A percentile compares a stretch with the other conserved stretches of the same genome.
These are phyloP conservation scores for Colletotrichum aenigma DNA, from an alignment of 2,329 filamentous ascomycete genomes.

Conservation along the genomic window DNA sequence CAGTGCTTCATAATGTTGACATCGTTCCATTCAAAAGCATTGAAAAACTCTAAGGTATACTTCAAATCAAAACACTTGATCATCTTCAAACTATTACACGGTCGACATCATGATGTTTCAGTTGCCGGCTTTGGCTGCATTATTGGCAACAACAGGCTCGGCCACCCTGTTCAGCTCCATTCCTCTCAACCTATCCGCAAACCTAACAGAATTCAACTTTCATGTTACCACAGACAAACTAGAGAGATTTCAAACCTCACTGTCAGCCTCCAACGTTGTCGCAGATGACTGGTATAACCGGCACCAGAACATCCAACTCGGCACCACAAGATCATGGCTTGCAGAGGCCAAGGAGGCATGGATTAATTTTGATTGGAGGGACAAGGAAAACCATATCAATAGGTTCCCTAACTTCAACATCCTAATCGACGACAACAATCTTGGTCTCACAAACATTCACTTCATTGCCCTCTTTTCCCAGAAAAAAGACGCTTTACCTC, in stretches of 20 bases:
- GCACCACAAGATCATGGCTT: neutral
- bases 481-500: constrained; percentile 50
- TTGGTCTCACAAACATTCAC: neutral
- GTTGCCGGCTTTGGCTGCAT: neutral
- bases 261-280: neutral
- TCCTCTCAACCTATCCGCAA: neutral
- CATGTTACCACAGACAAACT: neutral
- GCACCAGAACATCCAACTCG: neutral
- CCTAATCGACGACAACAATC: neutral
- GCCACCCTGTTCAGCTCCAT: neutral
- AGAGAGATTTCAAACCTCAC: neutral
- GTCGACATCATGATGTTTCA: neutral
- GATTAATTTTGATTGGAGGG: neutral
- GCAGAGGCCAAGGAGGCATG: neutral
- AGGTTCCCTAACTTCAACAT: neutral
- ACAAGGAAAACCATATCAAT: neutral
- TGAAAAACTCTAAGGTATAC: neutral
- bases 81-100: neutral
- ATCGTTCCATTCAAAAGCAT: neutral
- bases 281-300: neutral
- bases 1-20: neutral
- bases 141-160: neutral
- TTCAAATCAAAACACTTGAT: neutral
- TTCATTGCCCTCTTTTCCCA: constrained; percentile 33
- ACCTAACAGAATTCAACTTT: neutral